Conservation (phyloP, 2,329 filamentous ascomycete species). For the Aureobasidium sp. region DNA sequence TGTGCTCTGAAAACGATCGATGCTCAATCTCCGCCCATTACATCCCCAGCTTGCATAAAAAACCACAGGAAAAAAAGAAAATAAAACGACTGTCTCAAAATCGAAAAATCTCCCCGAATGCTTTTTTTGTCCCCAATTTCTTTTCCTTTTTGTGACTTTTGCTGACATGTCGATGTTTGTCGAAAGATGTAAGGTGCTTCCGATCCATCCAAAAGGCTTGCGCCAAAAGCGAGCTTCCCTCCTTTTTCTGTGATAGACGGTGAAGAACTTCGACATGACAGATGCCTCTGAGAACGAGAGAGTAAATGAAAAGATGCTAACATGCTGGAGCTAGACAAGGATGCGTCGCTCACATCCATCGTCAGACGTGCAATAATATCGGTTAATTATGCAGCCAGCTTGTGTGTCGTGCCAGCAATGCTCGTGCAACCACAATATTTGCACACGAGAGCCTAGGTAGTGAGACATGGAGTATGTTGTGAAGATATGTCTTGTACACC, state of each 20-base stretch:
- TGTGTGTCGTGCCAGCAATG: background rate
- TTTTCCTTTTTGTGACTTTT: background rate
- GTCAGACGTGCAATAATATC: conserved; percentile 9
- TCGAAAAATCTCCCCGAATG: background rate
- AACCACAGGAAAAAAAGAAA: conserved; percentile 9
- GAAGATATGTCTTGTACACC: conserved; percentile 8
- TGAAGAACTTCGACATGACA: conserved; percentile 10
- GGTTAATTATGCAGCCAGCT: background rate
- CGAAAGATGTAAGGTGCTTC: background rate
- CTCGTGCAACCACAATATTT: background rate
- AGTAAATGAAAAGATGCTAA: conserved; percentile 11
- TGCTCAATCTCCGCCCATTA: conserved; percentile 3
- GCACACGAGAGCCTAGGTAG: conserved; percentile 2
- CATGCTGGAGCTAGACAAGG: conserved; percentile 8
- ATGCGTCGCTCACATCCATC: background rate
- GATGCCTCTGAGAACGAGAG: conserved; percentile 4
- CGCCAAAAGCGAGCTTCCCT: conserved; percentile 9
- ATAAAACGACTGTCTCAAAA: conserved; percentile 1
- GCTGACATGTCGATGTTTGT: background rate
- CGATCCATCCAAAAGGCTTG: conserved; percentile 11
- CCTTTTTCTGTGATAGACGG: conserved; percentile 9
- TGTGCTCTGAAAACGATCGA: background rate
- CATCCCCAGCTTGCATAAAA: conserved; percentile 6
- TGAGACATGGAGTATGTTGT: conserved; percentile 11
- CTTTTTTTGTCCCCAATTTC: conserved; percentile 1